Evolutionary conservation across 176 grass and related monocot genomes (phyloP).

Genomic region (Lolium rigidum): DNA sequence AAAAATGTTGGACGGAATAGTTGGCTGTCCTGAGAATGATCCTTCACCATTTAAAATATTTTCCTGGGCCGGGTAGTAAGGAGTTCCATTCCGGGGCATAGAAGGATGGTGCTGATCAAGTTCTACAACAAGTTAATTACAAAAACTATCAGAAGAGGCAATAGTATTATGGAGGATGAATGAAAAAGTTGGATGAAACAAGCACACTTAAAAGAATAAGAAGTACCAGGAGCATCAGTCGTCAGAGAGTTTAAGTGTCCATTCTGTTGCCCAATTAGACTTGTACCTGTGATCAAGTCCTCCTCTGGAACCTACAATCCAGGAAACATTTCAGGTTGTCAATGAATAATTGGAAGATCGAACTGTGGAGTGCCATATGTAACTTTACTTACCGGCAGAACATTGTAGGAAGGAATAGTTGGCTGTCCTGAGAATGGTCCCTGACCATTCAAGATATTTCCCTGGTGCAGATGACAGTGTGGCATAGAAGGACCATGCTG

Average conservation of each 20-base stretch:
- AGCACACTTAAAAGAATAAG: conserved; percentile 4
- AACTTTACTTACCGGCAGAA: neutral
- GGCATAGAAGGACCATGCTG: neutral
- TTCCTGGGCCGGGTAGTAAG: neutral
- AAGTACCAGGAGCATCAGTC: conserved; percentile 5
- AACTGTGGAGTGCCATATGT: neutral
- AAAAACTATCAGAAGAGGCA: neutral
- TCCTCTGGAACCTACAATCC: neutral
- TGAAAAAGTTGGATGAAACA: neutral
- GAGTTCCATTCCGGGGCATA: neutral
- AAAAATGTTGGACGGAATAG: neutral
- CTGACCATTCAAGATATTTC: neutral
- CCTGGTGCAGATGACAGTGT: neutral
- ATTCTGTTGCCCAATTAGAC: neutral
- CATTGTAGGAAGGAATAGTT: neutral
- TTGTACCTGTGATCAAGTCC: neutral
- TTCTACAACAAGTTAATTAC: neutral
- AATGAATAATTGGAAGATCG: neutral
- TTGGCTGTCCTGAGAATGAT: neutral
- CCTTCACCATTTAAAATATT: neutral
- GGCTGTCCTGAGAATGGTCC: neutral
- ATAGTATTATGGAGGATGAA: neutral
- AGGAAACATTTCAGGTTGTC: neutral
- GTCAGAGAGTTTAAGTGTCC: neutral
- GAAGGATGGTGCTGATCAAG: neutral